phyloP scores from a whole-genome alignment of 2,329 filamentous ascomycete species.

The Xylaria sp. region DNA sequence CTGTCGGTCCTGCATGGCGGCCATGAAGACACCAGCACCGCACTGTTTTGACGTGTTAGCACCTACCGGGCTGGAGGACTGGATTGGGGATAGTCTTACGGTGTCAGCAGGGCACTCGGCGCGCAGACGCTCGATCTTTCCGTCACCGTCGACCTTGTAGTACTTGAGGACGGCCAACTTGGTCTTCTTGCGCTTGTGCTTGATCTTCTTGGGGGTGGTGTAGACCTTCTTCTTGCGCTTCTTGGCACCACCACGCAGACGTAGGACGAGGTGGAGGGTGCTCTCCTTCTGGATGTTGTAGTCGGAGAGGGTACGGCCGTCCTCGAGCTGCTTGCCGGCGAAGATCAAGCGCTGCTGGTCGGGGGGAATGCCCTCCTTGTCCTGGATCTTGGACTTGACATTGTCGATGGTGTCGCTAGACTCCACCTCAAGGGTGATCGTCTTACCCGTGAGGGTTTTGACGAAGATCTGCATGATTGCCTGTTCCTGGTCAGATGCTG shows the following conservation, averaged over 20 bases:
- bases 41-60: constrained; percentile 68
- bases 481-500: constrained; percentile 54
- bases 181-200: constrained; percentile 99
- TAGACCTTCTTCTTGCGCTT: constrained; percentile 99
- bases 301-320: constrained; percentile 97
- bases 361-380: constrained; percentile 99
- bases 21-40: constrained; percentile 99
- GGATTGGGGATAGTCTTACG: constrained; percentile 64
- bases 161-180: constrained; percentile 99
- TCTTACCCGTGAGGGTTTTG: constrained; percentile 97
- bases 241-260: constrained; percentile 98
- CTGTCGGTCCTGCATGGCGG: constrained; percentile 99
- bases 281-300: constrained; percentile 99
- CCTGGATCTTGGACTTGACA: constrained; percentile 98
- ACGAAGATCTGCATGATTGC: constrained; percentile 83
- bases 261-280: constrained; percentile 97
- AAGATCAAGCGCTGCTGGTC: constrained; percentile 99
- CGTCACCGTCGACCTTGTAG: constrained; percentile 99
- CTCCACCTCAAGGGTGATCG: constrained; percentile 99
- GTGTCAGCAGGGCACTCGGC: constrained; percentile 95
- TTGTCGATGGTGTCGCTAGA: constrained; percentile 99
- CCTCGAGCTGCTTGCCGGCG: constrained; percentile 99
- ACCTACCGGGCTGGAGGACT: constrained; percentile 42
- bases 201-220: constrained; percentile 99
- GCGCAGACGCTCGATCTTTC: constrained; percentile 99